Percentiles rank a stretch among this genome's conserved stretches.
Conservation (phyloP, 2,329 filamentous ascomycete genomes). For the Grosmannia clavigera region DNA sequence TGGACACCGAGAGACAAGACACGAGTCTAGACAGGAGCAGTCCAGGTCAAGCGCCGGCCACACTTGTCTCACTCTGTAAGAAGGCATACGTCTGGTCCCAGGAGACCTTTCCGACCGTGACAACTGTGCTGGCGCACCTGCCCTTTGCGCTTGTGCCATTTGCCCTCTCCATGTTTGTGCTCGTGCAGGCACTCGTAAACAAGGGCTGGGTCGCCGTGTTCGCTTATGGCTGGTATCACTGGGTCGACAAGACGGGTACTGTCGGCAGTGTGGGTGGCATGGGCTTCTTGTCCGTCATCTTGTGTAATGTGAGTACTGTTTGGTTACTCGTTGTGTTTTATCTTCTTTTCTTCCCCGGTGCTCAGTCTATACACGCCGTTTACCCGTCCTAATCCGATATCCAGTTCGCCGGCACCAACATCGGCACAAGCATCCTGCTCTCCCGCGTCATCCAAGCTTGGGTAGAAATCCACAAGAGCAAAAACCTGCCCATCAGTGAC, state of each 20-base stretch:
- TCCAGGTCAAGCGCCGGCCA: not conserved
- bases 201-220: slow-evolving; percentile 67
- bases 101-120: slow-evolving; percentile 59
- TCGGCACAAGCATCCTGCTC: slow-evolving; percentile 62
- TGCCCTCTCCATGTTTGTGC: slow-evolving; percentile 61
- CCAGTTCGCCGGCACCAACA: slow-evolving; percentile 66
- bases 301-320: slow-evolving; percentile 54
- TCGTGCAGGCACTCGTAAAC: slow-evolving; percentile 59
- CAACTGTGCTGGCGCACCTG: slow-evolving; percentile 51
- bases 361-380: too few relatives aligned
- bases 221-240: slow-evolving; percentile 61
- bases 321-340: not conserved
- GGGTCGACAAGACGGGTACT: slow-evolving; percentile 57
- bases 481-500: slow-evolving; percentile 39
- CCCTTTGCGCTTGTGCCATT: slow-evolving; percentile 59
- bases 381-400: too few relatives aligned
- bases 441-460: slow-evolving; percentile 59
- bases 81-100: slow-evolving; percentile 45
- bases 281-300: slow-evolving; percentile 57
- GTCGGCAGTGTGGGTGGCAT: slow-evolving; percentile 59
- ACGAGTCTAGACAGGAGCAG: not conserved
- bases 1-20: not conserved
- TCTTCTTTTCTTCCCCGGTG: not conserved
- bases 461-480: slow-evolving; percentile 42
- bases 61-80: slow-evolving; percentile 36